Base-by-base conservation (phyloP, 1,139 yeast genomes). In the Yarrowia galli region DNA sequence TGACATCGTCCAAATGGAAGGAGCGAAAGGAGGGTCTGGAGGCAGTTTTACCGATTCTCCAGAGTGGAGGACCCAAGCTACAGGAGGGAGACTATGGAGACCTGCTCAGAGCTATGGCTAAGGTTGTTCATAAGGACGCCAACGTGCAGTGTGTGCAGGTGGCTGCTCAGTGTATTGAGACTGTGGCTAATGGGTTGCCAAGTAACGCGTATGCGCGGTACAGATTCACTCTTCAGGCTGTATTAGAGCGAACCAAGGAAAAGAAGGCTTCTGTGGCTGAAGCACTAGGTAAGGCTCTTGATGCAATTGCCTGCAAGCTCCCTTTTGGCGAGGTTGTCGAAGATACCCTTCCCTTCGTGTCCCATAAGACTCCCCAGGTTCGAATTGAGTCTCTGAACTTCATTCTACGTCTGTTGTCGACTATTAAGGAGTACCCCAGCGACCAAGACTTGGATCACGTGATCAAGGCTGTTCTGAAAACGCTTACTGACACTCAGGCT, bases 1-100 rank as follows among this genome's bases (percentile, higher is more conserved):
- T 92, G 38, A 76, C 82, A 1, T 88, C 93, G 0, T 71, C 88
- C 0, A 87, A 89, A 73, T 95, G 99, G 99, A 92, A 93, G 75
- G 98, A 92, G 68, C 84, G 99, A 72, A 92, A 91, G 69, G 98
- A 91, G 72, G 92, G 85, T 0, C 81, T 96, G 70, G 96, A 92
- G 67, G 92, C 88, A 71, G 84, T 89, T 1, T 79, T 81, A 36
- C 82, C 82, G 7, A 79, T 82, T 13, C 80, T 92, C 58, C 69
- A 72, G 23, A 48, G 56, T 13, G 79, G 80, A 63, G 83, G 80
- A 4, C 79, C 86, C 53, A 84, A 82, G 70, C 76, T 86, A 67
- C 80, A 76, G 60, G 85, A 86, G 69, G 87, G 85, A n/a, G 97
- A 93, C 75, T 92, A 89, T 75, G 73, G 84, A 6, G 88, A 84